Conservation (phyloP, 2,329 filamentous ascomycete species). For the Fusarium begoniae region DNA sequence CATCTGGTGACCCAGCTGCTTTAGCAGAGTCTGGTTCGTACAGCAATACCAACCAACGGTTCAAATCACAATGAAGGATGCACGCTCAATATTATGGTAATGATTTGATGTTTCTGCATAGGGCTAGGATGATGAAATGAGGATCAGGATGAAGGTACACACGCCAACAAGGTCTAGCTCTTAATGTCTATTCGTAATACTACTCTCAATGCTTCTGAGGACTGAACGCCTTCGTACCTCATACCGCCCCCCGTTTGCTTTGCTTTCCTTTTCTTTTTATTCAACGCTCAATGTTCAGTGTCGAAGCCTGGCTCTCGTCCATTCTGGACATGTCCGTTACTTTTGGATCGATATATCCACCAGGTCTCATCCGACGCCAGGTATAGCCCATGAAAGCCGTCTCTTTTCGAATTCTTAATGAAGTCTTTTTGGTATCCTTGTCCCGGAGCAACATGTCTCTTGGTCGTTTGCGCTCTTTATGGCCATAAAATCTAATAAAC, state of each 20-base stretch:
- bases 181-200: slow-evolving; percentile 44
- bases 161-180: slow-evolving; percentile 25
- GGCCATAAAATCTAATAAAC: slow-evolving; percentile 62
- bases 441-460: slow-evolving; percentile 89
- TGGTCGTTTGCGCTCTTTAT: slow-evolving; percentile 78
- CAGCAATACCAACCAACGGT: slow-evolving; percentile 11
- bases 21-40: slow-evolving; percentile 29
- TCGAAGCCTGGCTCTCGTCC: background rate
- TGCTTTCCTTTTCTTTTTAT: background rate
- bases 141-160: slow-evolving; percentile 26
- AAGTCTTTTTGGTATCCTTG: slow-evolving; percentile 68
- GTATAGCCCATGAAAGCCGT: slow-evolving; percentile 91
- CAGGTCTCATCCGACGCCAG: slow-evolving; percentile 67
- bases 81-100: slow-evolving; percentile 12
- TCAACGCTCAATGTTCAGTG: background rate
- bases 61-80: slow-evolving; percentile 29
- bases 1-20: slow-evolving; percentile 44
- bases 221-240: background rate
- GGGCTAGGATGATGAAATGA: slow-evolving; percentile 35
- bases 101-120: slow-evolving; percentile 30
- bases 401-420: slow-evolving; percentile 82
- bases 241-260: background rate
- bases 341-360: slow-evolving; percentile 41
- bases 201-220: slow-evolving; percentile 11
- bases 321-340: background rate